Percentiles rank a stretch among this genome's conserved stretches.
Evolutionary conservation across 768 basidiomycete species (phyloP).

Genomic region (Suillus occidentalis): DNA sequence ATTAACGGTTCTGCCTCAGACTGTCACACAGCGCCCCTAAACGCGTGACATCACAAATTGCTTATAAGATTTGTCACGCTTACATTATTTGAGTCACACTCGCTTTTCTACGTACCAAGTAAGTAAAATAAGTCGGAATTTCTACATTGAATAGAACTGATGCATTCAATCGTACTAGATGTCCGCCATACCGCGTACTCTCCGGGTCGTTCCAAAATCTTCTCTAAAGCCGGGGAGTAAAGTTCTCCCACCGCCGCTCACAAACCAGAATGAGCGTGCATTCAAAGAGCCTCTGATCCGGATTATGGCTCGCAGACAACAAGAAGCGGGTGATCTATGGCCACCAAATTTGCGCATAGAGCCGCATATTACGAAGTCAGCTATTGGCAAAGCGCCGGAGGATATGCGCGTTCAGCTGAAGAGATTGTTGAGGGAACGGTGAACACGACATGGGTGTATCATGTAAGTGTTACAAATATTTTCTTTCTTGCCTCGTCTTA

Average conservation of each 20-base stretch:
- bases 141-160: not conserved
- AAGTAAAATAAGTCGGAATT: not conserved
- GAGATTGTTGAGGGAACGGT: conserved; percentile 38
- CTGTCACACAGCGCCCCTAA: conserved; percentile 1
- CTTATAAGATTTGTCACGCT: not conserved
- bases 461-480: not conserved
- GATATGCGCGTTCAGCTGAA: conserved; percentile 41
- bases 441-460: not conserved
- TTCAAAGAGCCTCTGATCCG: conserved; percentile 40
- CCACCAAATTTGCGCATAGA: conserved; percentile 54
- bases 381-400: conserved; percentile 40
- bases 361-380: conserved; percentile 38
- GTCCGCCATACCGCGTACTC: conserved; percentile 13
- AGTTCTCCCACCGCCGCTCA: conserved; percentile 33
- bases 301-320: conserved; percentile 40
- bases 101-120: not conserved
- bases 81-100: not conserved
- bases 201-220: conserved; percentile 40
- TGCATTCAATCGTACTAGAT: not conserved
- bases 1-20: too few species aligned
- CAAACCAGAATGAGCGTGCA: conserved; percentile 27
- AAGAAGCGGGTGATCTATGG: conserved; percentile 39
- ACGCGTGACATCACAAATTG: conserved; percentile 1
- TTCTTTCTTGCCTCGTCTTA: not conserved
- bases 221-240: conserved; percentile 19